Evolutionary conservation across 106 monocot species (phyloP).

Genomic region (Allium cepa): DNA sequence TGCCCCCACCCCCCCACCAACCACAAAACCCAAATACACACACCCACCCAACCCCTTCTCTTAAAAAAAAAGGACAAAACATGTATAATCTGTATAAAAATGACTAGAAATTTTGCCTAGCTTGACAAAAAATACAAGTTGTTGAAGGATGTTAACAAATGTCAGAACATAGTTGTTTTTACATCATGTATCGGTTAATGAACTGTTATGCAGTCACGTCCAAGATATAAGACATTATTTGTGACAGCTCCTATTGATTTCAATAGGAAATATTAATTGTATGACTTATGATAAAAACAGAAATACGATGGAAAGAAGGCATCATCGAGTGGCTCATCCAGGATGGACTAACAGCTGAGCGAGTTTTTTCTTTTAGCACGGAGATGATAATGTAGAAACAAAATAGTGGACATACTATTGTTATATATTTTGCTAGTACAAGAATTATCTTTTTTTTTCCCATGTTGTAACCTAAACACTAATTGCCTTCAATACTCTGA

Average conservation of each 20-base stretch:
- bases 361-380: not conserved
- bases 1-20: no score
- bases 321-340: slow-evolving; percentile 1
- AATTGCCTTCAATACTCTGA: not conserved
- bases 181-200: not conserved
- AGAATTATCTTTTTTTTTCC: not conserved
- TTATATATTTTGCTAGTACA: not conserved
- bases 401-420: not conserved
- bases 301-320: not conserved
- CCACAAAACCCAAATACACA: no score
- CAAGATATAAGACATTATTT: not conserved
- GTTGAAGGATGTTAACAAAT: not conserved
- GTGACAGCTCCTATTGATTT: not conserved
- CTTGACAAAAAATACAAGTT: not conserved
- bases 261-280: not conserved
- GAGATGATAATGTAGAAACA: not conserved
- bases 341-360: not conserved
- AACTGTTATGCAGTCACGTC: not conserved
- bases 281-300: slow-evolving; percentile 1
- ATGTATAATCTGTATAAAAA: no score
- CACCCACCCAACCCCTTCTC: no score
- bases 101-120: no score
- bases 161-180: not conserved
- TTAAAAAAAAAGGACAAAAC: no score
- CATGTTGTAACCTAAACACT: not conserved